A percentile compares a stretch with the other conserved stretches of the same genome.
Conservation (phyloP, 305 asterid genomes). For the Fraxinus latifolia region DNA sequence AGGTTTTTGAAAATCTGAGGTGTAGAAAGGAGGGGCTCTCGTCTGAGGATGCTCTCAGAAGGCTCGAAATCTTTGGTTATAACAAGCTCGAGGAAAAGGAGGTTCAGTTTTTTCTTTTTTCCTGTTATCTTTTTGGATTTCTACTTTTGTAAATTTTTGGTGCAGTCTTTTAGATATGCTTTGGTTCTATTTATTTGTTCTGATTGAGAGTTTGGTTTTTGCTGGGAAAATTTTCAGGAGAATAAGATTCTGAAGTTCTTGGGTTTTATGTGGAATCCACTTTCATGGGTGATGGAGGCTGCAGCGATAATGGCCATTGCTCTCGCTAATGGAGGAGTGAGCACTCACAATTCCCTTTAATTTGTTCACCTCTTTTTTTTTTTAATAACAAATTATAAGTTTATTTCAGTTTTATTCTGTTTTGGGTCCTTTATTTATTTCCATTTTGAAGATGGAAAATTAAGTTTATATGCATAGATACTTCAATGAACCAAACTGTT, state of each 20-base stretch:
- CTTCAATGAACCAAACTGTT: not conserved
- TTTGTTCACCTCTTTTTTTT: too few relatives aligned
- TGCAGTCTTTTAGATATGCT: not conserved
- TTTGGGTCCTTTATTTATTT: not conserved
- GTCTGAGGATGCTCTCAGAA: conserved; percentile 44
- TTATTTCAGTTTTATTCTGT: not conserved
- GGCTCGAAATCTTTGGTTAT: conserved; percentile 59
- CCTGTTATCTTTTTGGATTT: not conserved
- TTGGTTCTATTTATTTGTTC: not conserved
- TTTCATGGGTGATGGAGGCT: conserved; percentile 78
- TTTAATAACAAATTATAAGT: not conserved
- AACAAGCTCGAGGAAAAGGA: conserved; percentile 69
- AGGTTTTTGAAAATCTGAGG: conserved; percentile 59
- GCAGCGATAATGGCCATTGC: conserved; percentile 69
- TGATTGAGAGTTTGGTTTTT: not conserved
- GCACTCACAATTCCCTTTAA: conserved; percentile 4
- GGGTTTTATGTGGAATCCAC: conserved; percentile 76
- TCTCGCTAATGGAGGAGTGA: conserved; percentile 65
- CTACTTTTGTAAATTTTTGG: not conserved
- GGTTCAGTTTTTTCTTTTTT: conserved; percentile 28
- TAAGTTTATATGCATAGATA: not conserved
- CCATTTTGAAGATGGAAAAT: not conserved
- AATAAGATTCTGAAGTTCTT: conserved; percentile 54
- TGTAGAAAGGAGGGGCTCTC: conserved; percentile 55
- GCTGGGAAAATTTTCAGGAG: conserved; percentile 38